A percentile compares a stretch with the other conserved stretches of the same genome.
These are phyloP conservation scores for Cudoniella acicularis DNA, from an alignment of 495 filamentous ascomycete species.

Conservation along the genomic window DNA sequence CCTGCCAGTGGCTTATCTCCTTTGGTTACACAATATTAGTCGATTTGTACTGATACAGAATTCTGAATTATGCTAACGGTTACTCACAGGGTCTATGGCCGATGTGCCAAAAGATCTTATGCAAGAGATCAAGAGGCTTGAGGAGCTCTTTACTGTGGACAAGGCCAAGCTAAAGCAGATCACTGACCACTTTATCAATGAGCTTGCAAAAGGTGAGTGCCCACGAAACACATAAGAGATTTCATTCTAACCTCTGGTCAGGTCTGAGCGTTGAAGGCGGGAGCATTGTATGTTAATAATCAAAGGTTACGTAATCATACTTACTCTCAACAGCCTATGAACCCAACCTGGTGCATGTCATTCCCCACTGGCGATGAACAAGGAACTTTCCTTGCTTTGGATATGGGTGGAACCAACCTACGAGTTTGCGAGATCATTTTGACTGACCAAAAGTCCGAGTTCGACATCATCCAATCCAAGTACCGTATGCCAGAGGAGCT, in stretches of 20 bases:
- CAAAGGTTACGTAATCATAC: slow-evolving; percentile 12
- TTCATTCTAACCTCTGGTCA: slow-evolving; percentile 2
- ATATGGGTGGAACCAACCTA: slow-evolving; percentile 98
- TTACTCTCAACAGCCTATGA: slow-evolving; percentile 78
- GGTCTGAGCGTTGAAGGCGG: slow-evolving; percentile 77
- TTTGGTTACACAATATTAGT: neutral
- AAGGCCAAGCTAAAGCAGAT: slow-evolving; percentile 80
- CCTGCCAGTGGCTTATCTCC: neutral
- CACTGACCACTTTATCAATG: slow-evolving; percentile 80
- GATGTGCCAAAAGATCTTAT: slow-evolving; percentile 82
- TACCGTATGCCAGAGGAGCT: slow-evolving; percentile 96
- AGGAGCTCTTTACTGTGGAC: slow-evolving; percentile 81
- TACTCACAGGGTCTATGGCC: slow-evolving; percentile 53
- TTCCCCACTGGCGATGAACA: slow-evolving; percentile 87
- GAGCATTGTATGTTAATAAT: slow-evolving; percentile 69
- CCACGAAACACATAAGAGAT: slow-evolving; percentile 15
- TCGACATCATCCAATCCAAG: slow-evolving; percentile 98
- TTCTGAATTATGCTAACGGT: slow-evolving; percentile 12
- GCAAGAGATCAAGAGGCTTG: slow-evolving; percentile 78
- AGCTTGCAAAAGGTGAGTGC: slow-evolving; percentile 75
- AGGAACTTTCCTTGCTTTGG: slow-evolving; percentile 87
- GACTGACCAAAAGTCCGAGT: slow-evolving; percentile 86
- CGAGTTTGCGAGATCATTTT: slow-evolving; percentile 95
- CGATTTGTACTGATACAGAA: neutral
- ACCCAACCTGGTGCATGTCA: slow-evolving; percentile 96